Evolutionary conservation across 208 protist species (phyloP), one percentile per base, ranked within the genome.

Genomic region (Acanthamoeba castellanii): DNA sequence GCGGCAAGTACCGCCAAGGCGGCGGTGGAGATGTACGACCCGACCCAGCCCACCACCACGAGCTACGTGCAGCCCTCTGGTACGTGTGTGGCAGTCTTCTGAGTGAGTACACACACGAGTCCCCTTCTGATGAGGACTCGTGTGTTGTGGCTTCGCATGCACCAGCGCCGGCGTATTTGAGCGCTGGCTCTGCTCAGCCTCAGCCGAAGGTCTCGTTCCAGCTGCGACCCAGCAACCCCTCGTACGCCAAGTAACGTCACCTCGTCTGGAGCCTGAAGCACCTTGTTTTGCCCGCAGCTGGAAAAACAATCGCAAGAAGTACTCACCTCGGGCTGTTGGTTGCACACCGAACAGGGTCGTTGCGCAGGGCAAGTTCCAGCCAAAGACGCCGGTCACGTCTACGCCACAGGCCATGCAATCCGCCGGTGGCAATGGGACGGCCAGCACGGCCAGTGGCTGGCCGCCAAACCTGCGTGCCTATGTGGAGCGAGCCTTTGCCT

Each of bases 191-290:
- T 47, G 45, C 7, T 9, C 45, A 47, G 45, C 45, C 45, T 47
- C 27, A 30, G 81, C 50, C 42, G 7, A 92, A 92, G 87, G 34
- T 92, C 22, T 76, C 61, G 14, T 92, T 92, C 64, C 87, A 92
- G 45, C 5, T 92, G 87, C 87, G 87, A 57, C 87, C 87, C 5
- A 92, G 87, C 87, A 92, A 92, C 18, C 87, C 87, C 18, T 76
- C 87, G 34, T 76, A 92, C 32, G 87, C 87, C 87, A 92, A 68
- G 87, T 91, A 91, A 30, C 32, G 11, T 11, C 4, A 22, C 59
- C 68, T 11, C 9, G n/a, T 76, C 32, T 42, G 4, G 68, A 11
- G 64, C 20, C 64, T 72, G 64, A 72, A 20, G 52, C 52, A 22
- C 55, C 20, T 59, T 22, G 55, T 59, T 4, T 59, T 3, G 16